phyloP scores from a whole-genome alignment of 2,329 filamentous ascomycete genomes.

The Ophiostoma australiae region DNA sequence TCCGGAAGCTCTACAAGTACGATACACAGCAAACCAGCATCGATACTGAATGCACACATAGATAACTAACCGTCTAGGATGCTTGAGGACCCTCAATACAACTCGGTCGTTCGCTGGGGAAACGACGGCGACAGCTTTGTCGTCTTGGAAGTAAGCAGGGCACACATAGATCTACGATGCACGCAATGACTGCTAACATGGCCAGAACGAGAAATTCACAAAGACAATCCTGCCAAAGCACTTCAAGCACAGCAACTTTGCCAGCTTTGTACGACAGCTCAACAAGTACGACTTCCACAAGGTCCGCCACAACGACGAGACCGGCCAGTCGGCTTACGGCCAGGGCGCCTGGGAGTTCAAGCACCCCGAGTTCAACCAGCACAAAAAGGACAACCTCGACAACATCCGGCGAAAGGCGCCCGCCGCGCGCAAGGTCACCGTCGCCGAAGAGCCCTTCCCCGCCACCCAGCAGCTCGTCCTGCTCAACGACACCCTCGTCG shows the following conservation, averaged over 20 bases:
- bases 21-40: neutral
- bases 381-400: slow-evolving; percentile 64
- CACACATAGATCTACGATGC: too few relatives aligned
- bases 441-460: slow-evolving; percentile 65
- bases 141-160: slow-evolving; percentile 73
- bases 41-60: neutral
- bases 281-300: slow-evolving; percentile 72
- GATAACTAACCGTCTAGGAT: slow-evolving; percentile 55
- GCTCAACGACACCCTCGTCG: slow-evolving; percentile 79
- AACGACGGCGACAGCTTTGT: slow-evolving; percentile 94
- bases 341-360: slow-evolving; percentile 82
- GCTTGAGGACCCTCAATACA: slow-evolving; percentile 91
- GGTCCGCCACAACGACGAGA: slow-evolving; percentile 86
- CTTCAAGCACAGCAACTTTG: slow-evolving; percentile 99
- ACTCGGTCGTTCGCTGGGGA: slow-evolving; percentile 91
- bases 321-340: slow-evolving; percentile 74
- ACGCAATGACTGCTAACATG: slow-evolving; percentile 18
- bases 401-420: slow-evolving; percentile 96
- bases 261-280: slow-evolving; percentile 82
- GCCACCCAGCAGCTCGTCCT: slow-evolving; percentile 85
- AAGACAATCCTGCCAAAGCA: slow-evolving; percentile 95
- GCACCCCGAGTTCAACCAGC: slow-evolving; percentile 18
- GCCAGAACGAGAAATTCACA: slow-evolving; percentile 93
- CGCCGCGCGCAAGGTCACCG: slow-evolving; percentile 67
- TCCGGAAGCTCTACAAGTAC: slow-evolving; percentile 98